Evolutionary conservation across 352 stramenopile genomes (phyloP).

Genomic region (Phytophthora capsici): DNA sequence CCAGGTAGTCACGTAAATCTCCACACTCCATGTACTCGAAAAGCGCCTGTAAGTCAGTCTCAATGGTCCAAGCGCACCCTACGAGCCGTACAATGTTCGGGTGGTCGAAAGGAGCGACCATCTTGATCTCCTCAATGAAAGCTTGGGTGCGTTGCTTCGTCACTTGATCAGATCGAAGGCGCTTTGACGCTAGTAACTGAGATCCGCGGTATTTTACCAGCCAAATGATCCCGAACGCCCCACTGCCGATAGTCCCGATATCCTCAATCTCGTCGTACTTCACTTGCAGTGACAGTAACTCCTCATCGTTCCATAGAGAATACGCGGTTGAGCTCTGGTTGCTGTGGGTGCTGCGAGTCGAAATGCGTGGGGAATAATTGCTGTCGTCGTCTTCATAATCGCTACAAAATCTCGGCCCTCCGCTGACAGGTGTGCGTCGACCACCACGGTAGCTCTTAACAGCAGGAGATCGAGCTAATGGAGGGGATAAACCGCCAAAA

Average conservation of each 20-base stretch:
- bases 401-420: slow-evolving; percentile 18
- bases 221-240: slow-evolving; percentile 57
- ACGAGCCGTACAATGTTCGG: slow-evolving; percentile 71
- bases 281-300: slow-evolving; percentile 57
- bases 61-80: slow-evolving; percentile 65
- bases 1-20: slow-evolving; percentile 59
- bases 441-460: slow-evolving; percentile 37
- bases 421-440: slow-evolving; percentile 33
- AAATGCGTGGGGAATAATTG: slow-evolving; percentile 36
- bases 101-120: slow-evolving; percentile 65
- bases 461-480: slow-evolving; percentile 28
- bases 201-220: slow-evolving; percentile 50
- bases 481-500: slow-evolving; percentile 43
- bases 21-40: slow-evolving; percentile 76
- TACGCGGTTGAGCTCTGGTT: slow-evolving; percentile 48
- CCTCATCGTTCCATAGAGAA: slow-evolving; percentile 62
- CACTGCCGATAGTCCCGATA: slow-evolving; percentile 51
- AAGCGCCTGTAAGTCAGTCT: slow-evolving; percentile 60
- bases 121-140: slow-evolving; percentile 79
- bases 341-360: slow-evolving; percentile 43
- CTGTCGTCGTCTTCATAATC: slow-evolving; percentile 34
- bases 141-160: slow-evolving; percentile 44
- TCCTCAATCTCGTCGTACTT: slow-evolving; percentile 59
- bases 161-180: slow-evolving; percentile 49
- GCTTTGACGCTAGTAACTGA: slow-evolving; percentile 56